Base-by-base conservation (phyloP, 257 asterid genomes). In the Solanum acaule region DNA sequence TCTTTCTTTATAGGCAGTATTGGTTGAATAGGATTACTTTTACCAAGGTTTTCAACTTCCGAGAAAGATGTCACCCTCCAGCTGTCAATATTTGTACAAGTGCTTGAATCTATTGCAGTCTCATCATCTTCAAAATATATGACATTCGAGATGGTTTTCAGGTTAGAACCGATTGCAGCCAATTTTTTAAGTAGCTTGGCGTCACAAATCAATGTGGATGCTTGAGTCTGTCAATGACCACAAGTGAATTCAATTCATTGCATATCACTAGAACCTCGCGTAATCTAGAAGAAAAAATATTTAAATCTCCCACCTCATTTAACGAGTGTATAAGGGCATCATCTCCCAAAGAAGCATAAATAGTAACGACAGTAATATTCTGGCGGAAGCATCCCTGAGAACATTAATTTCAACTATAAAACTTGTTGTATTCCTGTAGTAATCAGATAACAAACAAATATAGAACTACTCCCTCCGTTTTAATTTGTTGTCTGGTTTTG, bases 291-390 rank as follows among this genome's bases (percentile, higher is more conserved):
- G 16, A 73, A 29, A n/a, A 73, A 0, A 23, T 14, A 33, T 9
- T 49, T 18, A 82, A 81, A 82, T 29, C 22, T 46, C 84, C 40
- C 33, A 96, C 99, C 99, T 95, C 98, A 90, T 94, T 96, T 86
- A 96, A 87, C 40, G 99, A 95, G 91, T 96, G 98, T 87, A 95
- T 86, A 67, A 96, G 93, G 25, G 99, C 99, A 86, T 96, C 99
- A 49, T 96, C 98, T 76, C 99, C 98, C 86, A 96, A 91, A 89
- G 98, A 93, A 89, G 99, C 94, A 93, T 96, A 96, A 67, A 95
- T 95, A 67, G 98, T 96, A 91, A 96, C 98, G 29, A 96, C 96
- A 52, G 98, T 95, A 68, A 95, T 87, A 89, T 92, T 96, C 91
- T 95, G 98, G 87, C 98, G 93, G 93, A 96, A 94, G 93, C 95